Evolutionary conservation across 257 asterid genomes (phyloP), one percentile per base, ranked within the genome.

Genomic region (Cinchona pubescens): DNA sequence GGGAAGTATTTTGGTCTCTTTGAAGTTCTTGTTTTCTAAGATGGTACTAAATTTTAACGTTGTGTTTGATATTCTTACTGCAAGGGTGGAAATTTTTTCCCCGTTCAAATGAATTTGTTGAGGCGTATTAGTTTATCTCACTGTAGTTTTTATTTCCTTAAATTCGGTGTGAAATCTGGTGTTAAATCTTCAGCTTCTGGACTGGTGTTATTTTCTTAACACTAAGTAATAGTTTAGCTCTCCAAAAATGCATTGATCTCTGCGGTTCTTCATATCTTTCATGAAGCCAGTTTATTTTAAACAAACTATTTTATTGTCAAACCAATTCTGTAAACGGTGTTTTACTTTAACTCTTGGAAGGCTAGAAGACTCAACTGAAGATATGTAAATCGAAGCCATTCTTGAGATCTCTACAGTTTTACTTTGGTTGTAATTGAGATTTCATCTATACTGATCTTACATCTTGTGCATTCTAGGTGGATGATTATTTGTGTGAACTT

Each of bases 401-500:
- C 66, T 71, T 69, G 21, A 46, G 61, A 30, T 58, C 30, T 67
- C 23, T 35, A 40, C 23, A 30, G 29, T 46, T 29, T 42, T 11
- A n/a, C 7, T 35, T 46, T 23, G 15, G 30, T 60, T 51, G 58
- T 19, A 8, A 60, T 23, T 5, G 71, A 65, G n/a, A 25, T 27
- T 46, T n/a, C 45, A 18, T 13, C 43, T 16, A 43, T 55, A 42
- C 30, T 73, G 61, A 58, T 79, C 32, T 37, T 63, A 35, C 46
- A 34, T 65, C 58, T 66, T 82, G 67, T 69, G 69, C 74, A 55
- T 84, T 72, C 69, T 88, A 94, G 99, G 94, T 92, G 81, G 96
- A 91, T 77, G 83, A 84, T 79, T 88, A 88, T 81, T 80, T 94
- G 79, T 37, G 76, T 59, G 80, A 85, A 69, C 99, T 94, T 83